Conservation (phyloP, 2,329 filamentous ascomycete species). For the Fusarium nematophilum region DNA sequence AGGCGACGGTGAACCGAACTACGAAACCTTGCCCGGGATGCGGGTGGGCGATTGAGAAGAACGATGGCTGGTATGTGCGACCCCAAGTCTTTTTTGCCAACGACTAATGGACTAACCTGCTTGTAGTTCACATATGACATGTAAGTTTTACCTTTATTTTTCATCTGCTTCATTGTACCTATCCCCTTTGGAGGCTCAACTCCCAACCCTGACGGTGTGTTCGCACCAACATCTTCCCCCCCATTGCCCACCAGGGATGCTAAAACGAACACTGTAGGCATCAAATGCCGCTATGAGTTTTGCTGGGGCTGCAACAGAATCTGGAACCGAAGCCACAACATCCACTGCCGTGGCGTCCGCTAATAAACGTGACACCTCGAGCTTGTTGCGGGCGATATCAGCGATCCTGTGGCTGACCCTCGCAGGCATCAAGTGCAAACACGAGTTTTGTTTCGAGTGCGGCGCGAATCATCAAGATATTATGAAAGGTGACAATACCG, state of each 20-base stretch:
- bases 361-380: neutral
- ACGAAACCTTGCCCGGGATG: constrained; percentile 55
- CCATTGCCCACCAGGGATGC: constrained; percentile 1
- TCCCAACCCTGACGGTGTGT: constrained; percentile 26
- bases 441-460: constrained; percentile 53
- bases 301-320: constrained; percentile 48
- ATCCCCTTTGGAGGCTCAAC: constrained; percentile 1
- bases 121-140: constrained; percentile 54
- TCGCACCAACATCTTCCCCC: constrained; percentile 9
- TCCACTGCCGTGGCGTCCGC: constrained; percentile 30
- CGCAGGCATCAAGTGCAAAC: constrained; percentile 49
- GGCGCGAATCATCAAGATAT: constrained; percentile 49
- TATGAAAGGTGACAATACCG: constrained; percentile 47
- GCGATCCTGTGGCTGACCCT: constrained; percentile 27
- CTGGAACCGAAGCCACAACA: constrained; percentile 39
- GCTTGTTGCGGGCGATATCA: neutral
- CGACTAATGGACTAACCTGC: constrained; percentile 37
- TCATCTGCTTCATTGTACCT: neutral
- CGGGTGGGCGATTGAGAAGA: constrained; percentile 54
- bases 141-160: constrained; percentile 46
- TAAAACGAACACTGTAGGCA: constrained; percentile 44
- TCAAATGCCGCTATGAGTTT: constrained; percentile 49
- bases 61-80: constrained; percentile 54
- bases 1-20: constrained; percentile 41
- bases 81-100: neutral